Conservation (phyloP, 208 protist species). For the Trypanosoma scelopori region DNA sequence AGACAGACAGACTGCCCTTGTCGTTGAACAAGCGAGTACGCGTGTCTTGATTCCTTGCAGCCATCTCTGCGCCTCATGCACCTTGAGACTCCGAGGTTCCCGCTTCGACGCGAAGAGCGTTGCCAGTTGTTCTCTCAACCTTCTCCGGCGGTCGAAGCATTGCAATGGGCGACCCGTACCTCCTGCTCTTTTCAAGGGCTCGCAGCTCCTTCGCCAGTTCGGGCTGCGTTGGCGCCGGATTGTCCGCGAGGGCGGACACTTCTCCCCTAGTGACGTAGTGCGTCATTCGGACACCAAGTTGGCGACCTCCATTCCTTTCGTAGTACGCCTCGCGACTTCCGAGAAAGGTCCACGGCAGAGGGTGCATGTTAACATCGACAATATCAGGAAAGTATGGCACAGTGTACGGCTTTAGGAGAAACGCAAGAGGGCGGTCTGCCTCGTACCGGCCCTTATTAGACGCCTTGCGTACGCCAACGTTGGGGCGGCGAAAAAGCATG, state of each 20-base stretch:
- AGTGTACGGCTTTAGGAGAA: conserved; percentile 70
- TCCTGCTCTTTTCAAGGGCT: conserved; percentile 34
- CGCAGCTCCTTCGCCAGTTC: conserved; percentile 59
- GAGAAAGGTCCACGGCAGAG: conserved; percentile 81
- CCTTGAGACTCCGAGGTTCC: background rate
- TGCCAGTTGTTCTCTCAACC: background rate
- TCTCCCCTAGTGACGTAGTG: conserved; percentile 52
- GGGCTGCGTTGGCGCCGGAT: conserved; percentile 50
- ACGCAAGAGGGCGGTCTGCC: conserved; percentile 62
- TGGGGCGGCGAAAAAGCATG: conserved; percentile 82
- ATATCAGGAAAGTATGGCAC: conserved; percentile 91
- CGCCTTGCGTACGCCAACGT: conserved; percentile 57
- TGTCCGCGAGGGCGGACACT: conserved; percentile 59
- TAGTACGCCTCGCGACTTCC: conserved; percentile 83
- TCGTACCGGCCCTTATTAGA: conserved; percentile 80
- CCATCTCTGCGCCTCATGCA: background rate
- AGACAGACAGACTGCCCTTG: too few relatives aligned
- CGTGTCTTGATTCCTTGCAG: too few relatives aligned
- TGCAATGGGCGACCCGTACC: conserved; percentile 62
- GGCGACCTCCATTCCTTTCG: conserved; percentile 56
- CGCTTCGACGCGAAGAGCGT: background rate
- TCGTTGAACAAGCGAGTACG: too few relatives aligned
- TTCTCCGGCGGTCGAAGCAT: conserved; percentile 64
- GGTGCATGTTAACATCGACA: conserved; percentile 80
- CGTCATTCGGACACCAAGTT: conserved; percentile 59